Percentiles rank a stretch among this genome's conserved stretches.
phyloP scores from a whole-genome alignment of 306 rosid species.

The Gleditsia sinensis region DNA sequence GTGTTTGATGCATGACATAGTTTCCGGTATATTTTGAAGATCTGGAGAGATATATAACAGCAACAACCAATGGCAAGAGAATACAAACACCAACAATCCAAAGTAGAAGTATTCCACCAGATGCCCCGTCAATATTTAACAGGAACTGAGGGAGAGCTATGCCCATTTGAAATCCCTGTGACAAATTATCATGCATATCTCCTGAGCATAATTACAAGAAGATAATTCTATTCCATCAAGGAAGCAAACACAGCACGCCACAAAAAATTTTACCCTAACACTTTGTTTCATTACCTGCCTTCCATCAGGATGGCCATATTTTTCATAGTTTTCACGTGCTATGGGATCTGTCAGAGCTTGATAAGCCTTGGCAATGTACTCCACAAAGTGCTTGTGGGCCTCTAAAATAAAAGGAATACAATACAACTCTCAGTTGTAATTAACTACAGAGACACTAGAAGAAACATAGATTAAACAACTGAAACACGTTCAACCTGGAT shows the following conservation, averaged over 20 bases:
- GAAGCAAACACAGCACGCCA: slow-evolving; percentile 21
- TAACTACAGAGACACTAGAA: slow-evolving; percentile 12
- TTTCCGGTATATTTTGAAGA: slow-evolving; percentile 95
- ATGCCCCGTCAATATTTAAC: slow-evolving; percentile 82
- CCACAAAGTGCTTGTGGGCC: slow-evolving; percentile 88
- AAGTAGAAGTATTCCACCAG: slow-evolving; percentile 91
- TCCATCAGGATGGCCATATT: slow-evolving; percentile 98
- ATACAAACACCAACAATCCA: slow-evolving; percentile 98
- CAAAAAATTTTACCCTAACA: slow-evolving; percentile 11
- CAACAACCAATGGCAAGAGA: slow-evolving; percentile 93
- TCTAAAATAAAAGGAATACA: slow-evolving; percentile 42
- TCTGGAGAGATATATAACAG: slow-evolving; percentile 93
- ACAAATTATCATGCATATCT: slow-evolving; percentile 37
- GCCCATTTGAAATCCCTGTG: slow-evolving; percentile 99
- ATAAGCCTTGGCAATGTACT: slow-evolving; percentile 91
- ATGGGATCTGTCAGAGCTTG: slow-evolving; percentile 90
- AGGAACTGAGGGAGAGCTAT: slow-evolving; percentile 96
- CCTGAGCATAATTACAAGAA: slow-evolving; percentile 12
- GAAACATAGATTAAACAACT: slow-evolving; percentile 30
- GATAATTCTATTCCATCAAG: not conserved
- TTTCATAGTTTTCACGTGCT: slow-evolving; percentile 92
- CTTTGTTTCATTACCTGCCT: slow-evolving; percentile 67
- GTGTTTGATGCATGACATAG: slow-evolving; percentile 97
- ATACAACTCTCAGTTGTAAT: slow-evolving; percentile 16
- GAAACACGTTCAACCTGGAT: slow-evolving; percentile 78